phyloP scores from a whole-genome alignment of 768 basidiomycete genomes.

The Tulasnella sp. region DNA sequence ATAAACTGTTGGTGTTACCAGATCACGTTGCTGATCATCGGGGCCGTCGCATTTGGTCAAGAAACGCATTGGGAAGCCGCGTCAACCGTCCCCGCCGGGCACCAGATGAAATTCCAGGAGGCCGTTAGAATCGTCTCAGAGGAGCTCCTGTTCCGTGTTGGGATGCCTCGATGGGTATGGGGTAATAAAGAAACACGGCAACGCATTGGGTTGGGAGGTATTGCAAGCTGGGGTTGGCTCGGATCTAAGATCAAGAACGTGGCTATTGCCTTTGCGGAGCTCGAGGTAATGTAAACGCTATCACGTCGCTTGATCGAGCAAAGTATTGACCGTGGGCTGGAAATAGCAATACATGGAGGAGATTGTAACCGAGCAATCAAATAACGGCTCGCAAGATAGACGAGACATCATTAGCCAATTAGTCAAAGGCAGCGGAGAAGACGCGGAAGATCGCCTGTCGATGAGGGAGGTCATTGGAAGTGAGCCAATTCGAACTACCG shows the following conservation, averaged over 20 bases:
- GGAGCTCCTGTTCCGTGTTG: not conserved
- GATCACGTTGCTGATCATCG: conserved; percentile 12
- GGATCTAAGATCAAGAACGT: conserved; percentile 1
- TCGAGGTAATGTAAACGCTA: not conserved
- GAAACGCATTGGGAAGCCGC: not conserved
- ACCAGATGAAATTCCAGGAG: conserved; percentile 21
- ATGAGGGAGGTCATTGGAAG: conserved; percentile 9
- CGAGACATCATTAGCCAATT: conserved; percentile 14
- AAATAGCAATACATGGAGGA: conserved; percentile 21
- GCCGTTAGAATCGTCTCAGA: not conserved
- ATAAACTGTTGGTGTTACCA: not conserved
- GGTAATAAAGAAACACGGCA: not conserved
- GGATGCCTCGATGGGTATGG: conserved; percentile 10
- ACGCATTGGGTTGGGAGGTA: not conserved
- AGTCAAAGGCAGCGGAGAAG: not conserved
- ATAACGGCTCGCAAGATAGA: not conserved
- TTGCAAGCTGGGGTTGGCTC: conserved; percentile 18
- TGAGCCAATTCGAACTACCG: not conserved
- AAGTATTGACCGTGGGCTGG: too few species aligned
- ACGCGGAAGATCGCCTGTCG: not conserved
- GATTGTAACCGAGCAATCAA: conserved; percentile 10
- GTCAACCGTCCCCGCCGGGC: conserved; percentile 1
- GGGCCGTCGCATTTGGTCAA: conserved; percentile 12
- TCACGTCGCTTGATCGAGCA: not conserved
- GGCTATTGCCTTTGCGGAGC: conserved; percentile 7